Conservation (phyloP, 441 rosid species). For the Pelargonium fulgidum region DNA sequence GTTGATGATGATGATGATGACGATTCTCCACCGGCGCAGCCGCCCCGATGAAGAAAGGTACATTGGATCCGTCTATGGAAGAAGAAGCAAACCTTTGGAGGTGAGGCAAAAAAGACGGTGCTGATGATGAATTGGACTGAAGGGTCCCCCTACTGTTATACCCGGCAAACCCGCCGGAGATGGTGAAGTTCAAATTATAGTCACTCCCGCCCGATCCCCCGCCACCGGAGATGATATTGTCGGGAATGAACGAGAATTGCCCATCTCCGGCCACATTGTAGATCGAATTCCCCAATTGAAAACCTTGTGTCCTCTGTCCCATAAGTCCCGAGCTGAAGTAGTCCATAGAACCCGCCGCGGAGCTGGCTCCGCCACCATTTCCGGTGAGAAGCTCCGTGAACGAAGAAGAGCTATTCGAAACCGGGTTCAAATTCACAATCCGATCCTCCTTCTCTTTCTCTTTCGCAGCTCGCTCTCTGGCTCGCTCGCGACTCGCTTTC, state of each 20-base stretch:
- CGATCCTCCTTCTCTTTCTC: no score
- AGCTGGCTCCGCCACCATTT: background rate
- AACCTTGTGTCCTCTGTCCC: background rate
- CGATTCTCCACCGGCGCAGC: constrained; percentile 52
- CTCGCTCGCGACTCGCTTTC: constrained; percentile 61
- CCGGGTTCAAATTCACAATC: constrained; percentile 28
- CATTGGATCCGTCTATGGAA: constrained; percentile 50
- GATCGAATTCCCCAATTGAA: background rate
- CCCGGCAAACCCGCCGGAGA: constrained; percentile 64
- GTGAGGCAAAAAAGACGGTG: constrained; percentile 54
- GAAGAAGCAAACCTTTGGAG: constrained; percentile 66
- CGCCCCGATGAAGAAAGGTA: constrained; percentile 50
- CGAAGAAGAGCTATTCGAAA: background rate
- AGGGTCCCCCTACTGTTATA: constrained; percentile 98
- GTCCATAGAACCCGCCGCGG: constrained; percentile 47
- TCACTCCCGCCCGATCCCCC: constrained; percentile 36
- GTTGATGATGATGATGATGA: constrained; percentile 43
- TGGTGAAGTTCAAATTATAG: constrained; percentile 71
- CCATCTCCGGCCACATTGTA: constrained; percentile 43
- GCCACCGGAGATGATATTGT: constrained; percentile 59
- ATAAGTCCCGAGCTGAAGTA: constrained; percentile 31
- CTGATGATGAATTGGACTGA: constrained; percentile 89
- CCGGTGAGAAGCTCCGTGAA: background rate
- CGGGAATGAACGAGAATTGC: constrained; percentile 72
- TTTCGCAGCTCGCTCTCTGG: constrained; percentile 51